phyloP scores from a whole-genome alignment of 2,329 filamentous ascomycete species.

The Ophiostoma perfectum region DNA sequence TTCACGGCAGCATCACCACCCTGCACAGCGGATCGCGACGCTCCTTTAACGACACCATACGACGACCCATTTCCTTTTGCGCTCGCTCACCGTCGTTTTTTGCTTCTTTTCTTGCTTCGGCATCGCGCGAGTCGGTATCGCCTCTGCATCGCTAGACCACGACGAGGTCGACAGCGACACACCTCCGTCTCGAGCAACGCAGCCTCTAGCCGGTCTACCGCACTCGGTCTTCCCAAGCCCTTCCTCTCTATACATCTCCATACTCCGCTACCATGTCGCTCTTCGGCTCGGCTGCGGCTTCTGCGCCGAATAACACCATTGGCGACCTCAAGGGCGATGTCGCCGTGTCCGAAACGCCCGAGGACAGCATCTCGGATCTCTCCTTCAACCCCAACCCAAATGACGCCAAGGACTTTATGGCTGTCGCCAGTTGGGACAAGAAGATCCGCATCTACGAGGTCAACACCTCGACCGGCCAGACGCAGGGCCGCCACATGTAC shows the following conservation, averaged over 20 bases:
- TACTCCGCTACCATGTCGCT: constrained; percentile 52
- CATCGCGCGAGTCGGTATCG: not conserved
- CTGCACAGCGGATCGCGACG: not conserved
- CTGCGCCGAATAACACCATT: constrained; percentile 61
- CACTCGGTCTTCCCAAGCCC: too few species aligned
- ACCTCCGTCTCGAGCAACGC: too few species aligned
- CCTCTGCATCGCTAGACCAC: not conserved
- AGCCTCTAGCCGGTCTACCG: not conserved
- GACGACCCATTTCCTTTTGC: not conserved
- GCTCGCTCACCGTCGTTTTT: constrained; percentile 3
- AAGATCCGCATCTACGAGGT: constrained; percentile 97
- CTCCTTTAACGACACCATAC: not conserved
- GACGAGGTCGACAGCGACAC: not conserved
- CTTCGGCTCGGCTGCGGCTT: constrained; percentile 41
- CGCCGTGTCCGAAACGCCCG: constrained; percentile 68
- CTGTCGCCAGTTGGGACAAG: constrained; percentile 94
- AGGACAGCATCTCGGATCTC: constrained; percentile 85
- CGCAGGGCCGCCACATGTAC: constrained; percentile 77
- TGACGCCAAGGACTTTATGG: constrained; percentile 67
- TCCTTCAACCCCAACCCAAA: constrained; percentile 55
- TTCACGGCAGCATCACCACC: not conserved
- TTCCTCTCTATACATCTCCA: not conserved
- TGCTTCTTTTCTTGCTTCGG: not conserved
- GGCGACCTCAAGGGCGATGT: constrained; percentile 91
- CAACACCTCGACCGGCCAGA: constrained; percentile 61